A percentile compares a stretch with the other conserved stretches of the same genome.
Evolutionary conservation across 2,329 filamentous ascomycete genomes (phyloP).

Genomic region (Dendrostoma leiphaemia): DNA sequence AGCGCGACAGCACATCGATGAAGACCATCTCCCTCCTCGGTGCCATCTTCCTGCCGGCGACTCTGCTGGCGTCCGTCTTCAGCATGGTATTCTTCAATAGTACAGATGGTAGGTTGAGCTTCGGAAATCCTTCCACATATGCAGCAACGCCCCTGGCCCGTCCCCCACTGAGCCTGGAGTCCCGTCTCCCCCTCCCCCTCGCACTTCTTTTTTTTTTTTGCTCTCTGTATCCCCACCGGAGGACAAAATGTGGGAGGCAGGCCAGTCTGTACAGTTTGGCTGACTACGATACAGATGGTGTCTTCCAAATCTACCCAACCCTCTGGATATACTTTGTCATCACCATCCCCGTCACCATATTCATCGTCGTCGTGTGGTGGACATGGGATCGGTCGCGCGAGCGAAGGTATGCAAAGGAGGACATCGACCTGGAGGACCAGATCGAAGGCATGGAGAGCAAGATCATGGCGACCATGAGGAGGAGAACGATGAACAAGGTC

Average conservation of each 20-base stretch:
- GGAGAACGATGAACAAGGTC: constrained; percentile 55
- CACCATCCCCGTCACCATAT: constrained; percentile 54
- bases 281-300: constrained; percentile 29
- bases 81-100: constrained; percentile 69
- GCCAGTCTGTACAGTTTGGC: no score
- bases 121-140: no score
- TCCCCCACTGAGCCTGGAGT: no score
- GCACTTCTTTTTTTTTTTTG: neutral
- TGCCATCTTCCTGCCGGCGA: constrained; percentile 61
- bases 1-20: constrained; percentile 63
- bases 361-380: constrained; percentile 56
- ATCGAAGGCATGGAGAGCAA: constrained; percentile 57
- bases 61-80: constrained; percentile 61
- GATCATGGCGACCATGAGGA: constrained; percentile 54
- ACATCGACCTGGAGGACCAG: constrained; percentile 50
- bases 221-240: no score
- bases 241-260: no score
- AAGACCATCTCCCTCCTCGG: constrained; percentile 64
- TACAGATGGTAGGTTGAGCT: constrained; percentile 37
- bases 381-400: constrained; percentile 51
- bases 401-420: constrained; percentile 45
- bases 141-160: no score
- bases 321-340: constrained; percentile 65
- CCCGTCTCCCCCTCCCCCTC: neutral
- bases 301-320: constrained; percentile 44